phyloP scores from a whole-genome alignment of 148 eudicot genomes.

The Bassia scoparia region DNA sequence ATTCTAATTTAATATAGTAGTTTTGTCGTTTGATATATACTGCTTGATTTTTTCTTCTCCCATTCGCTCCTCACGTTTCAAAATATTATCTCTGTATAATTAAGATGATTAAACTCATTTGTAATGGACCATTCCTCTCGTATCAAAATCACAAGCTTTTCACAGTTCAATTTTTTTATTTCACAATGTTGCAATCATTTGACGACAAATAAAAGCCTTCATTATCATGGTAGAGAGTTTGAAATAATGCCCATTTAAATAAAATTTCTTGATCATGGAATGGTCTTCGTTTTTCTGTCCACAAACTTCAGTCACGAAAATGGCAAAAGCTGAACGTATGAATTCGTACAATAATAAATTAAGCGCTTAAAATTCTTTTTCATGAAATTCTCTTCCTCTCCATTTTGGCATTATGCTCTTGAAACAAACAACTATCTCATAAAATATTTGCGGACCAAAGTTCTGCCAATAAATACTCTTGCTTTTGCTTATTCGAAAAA shows the following conservation, averaged over 20 bases:
- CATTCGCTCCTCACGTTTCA: too few relatives aligned
- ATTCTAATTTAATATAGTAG: too few relatives aligned
- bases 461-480: background rate
- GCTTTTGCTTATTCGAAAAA: background rate
- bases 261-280: background rate
- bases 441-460: background rate
- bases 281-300: background rate
- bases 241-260: background rate
- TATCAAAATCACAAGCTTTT: too few relatives aligned
- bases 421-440: background rate
- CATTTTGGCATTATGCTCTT: too few relatives aligned
- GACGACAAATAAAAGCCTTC: background rate
- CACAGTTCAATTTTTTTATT: too few relatives aligned
- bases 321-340: background rate
- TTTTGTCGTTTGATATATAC: too few relatives aligned
- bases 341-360: too few relatives aligned
- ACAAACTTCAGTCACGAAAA: background rate
- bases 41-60: too few relatives aligned
- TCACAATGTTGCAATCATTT: too few relatives aligned
- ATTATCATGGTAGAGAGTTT: background rate
- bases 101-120: too few relatives aligned
- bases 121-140: too few relatives aligned
- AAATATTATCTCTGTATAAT: too few relatives aligned
- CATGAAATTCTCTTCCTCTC: background rate
- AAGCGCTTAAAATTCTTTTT: background rate